Base-by-base conservation (phyloP, 305 asterid genomes). In the Salvia sclarea region DNA sequence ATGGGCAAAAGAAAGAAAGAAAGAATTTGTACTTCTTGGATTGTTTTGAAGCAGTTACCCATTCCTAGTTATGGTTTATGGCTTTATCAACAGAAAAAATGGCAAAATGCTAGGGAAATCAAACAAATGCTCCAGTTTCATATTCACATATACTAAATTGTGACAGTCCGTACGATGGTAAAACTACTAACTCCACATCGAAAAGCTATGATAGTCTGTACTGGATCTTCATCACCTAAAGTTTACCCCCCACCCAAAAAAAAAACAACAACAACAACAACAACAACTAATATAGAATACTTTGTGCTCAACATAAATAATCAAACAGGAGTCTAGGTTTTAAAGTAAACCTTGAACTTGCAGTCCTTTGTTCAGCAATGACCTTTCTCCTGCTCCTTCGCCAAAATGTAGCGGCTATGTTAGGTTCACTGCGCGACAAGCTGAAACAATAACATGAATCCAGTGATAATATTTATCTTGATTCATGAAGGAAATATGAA, bases 361-460 rank as follows among this genome's bases (percentile, higher is more conserved):
- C 96, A 74, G 99, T 92, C 84, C 96, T 82, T 69, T 81, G 92
- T 80, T 92, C 98, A 41, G 91, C 84, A 79, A 88, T 88, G 64
- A 73, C 93, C 80, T 91, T 87, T 76, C 95, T 88, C 83, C 91
- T 80, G 86, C 98, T 86, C 87, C 96, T 88, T 74, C 95, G 86
- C 98, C 99, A 95, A 83, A 92, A 83, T 47, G 86, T 78, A 70
- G 93, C 85, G 47, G 97, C 97, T 63, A 92, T 84, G 72, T 86
- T 86, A 37, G 98, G 97, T 71, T 86, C 99, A 73, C 97, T 89
- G 74, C 86, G 92, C 40, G 94, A 92, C 72, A 84, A 79, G 81
- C 96, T 91, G 92, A 74, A 59, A 78, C 24, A 75, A 62, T 72
- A 73, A 76, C 68, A 78, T 47, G 72, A 74, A 64, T 21, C 53